Conservation (phyloP, 1,139 yeast species). For the Kluyveromyces sp. region DNA sequence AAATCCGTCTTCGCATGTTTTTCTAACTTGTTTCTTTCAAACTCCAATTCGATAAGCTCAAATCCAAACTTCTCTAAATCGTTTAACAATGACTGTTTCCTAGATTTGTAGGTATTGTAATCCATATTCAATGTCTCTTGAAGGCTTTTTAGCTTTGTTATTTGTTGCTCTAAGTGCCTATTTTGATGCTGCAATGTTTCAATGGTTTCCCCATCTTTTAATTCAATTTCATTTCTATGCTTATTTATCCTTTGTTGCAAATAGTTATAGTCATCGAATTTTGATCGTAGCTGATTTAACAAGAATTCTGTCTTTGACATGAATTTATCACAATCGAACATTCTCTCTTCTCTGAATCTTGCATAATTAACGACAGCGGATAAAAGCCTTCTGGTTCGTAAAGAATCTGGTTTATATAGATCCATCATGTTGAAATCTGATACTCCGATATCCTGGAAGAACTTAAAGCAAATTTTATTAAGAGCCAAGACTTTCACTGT, state of each 20-base stretch:
- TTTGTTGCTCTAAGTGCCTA: slow-evolving; percentile 50
- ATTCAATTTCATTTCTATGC: slow-evolving; percentile 29
- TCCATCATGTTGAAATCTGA: slow-evolving; percentile 71
- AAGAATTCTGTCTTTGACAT: slow-evolving; percentile 48
- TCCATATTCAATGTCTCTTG: slow-evolving; percentile 64
- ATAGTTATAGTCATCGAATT: slow-evolving; percentile 35
- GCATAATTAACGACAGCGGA: slow-evolving; percentile 87
- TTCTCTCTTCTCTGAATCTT: slow-evolving; percentile 70
- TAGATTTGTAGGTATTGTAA: slow-evolving; percentile 57
- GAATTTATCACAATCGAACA: slow-evolving; percentile 53
- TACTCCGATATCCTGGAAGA: slow-evolving; percentile 67
- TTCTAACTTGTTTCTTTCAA: slow-evolving; percentile 52
- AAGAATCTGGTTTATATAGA: slow-evolving; percentile 60
- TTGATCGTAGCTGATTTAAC: slow-evolving; percentile 36
- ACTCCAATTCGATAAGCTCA: slow-evolving; percentile 44
- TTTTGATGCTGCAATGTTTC: slow-evolving; percentile 51
- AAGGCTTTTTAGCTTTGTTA: slow-evolving; percentile 51
- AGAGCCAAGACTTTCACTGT: slow-evolving; percentile 45
- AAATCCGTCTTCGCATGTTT: slow-evolving; percentile 59
- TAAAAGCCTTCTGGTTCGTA: slow-evolving; percentile 53
- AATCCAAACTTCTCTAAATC: slow-evolving; percentile 34
- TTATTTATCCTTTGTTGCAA: slow-evolving; percentile 39
- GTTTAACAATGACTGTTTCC: slow-evolving; percentile 50
- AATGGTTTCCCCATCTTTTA: slow-evolving; percentile 27
- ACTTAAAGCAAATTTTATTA: slow-evolving; percentile 52